Base-by-base conservation (phyloP, 2,329 filamentous ascomycete species). In the Purpureocillium lavendulum region DNA sequence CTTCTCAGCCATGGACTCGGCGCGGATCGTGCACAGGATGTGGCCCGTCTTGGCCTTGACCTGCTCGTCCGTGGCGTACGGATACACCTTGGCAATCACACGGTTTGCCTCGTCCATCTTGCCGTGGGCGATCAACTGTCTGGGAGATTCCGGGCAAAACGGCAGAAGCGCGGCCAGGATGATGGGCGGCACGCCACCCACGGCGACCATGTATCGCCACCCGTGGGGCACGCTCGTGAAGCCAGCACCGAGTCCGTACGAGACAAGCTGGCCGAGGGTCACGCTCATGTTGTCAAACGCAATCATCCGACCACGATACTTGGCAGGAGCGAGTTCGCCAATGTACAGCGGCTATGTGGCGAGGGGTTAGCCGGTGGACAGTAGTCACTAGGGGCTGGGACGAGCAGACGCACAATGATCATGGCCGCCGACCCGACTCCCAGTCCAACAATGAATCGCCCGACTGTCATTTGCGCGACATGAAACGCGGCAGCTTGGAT, bases 121-220 rank as follows among this genome's bases (percentile, higher is more conserved):
- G 4, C 57, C 54, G 36, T 69, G 65, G n/a, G 52, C 64, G 21
- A 71, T 54, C 4, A 72, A 54, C 41, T 71, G 65, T 4, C 67
- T 62, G 7, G 69, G 68, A 1, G 64, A 69, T 40, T 74, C 69
- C 0, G 69, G 69, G 44, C 66, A 70, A 46, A 66, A 64, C 1
- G 62, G 56, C 2, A 73, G 59, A 4, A 72, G 56, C 14, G 48
- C 52, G 4, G 49, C 58, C 2, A 73, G 61, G 3, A 68, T 36
- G n/a, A 73, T 55, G 2, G 69, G 59, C 3, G 70, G 70, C 2
- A 70, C 39, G 3, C 56, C 71, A 15, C 70, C 70, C 2, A 65
- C 55, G 0, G 62, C 69, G 4, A 71, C 67, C 62, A 72, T 71
- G 32, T 62, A 67, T 40, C 69, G 50, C 71, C 69, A 73, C n/a